phyloP scores from a whole-genome alignment of 106 monocot genomes.

The Alisma plantagoaquatica region DNA sequence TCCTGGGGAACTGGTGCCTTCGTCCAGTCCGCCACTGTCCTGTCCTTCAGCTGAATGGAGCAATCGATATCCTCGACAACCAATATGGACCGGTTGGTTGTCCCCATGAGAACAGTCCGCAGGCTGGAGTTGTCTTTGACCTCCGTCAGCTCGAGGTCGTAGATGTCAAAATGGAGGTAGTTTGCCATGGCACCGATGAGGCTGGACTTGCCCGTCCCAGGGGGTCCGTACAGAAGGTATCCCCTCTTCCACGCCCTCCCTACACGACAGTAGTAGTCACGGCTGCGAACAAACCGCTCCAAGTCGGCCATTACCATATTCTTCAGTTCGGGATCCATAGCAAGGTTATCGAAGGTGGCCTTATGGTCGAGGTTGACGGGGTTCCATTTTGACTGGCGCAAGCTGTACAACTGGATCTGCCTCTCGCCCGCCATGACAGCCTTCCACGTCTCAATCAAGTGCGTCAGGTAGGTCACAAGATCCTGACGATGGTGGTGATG shows the following conservation, averaged over 20 bases:
- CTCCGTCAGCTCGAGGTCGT: conserved; percentile 2
- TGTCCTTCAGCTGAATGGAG: background rate
- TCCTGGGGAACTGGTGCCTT: background rate
- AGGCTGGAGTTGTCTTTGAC: background rate
- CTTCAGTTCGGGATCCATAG: conserved; percentile 19
- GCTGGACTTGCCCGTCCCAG: conserved; percentile 5
- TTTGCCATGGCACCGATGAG: conserved; percentile 6
- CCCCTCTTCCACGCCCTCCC: background rate
- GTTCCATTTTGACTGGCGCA: background rate
- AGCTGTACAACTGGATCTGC: conserved; percentile 7
- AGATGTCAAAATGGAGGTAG: background rate
- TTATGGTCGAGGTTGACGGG: conserved; percentile 10
- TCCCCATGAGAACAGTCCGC: conserved; percentile 3
- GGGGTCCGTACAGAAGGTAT: background rate
- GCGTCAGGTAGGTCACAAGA: conserved; percentile 6
- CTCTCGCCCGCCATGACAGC: background rate
- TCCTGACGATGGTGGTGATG: conserved; percentile 12
- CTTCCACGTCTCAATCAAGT: conserved; percentile 5
- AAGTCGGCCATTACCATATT: conserved; percentile 1
- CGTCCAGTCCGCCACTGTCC: conserved; percentile 3
- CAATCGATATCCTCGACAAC: too few species aligned
- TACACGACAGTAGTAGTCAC: background rate
- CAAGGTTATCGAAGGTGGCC: conserved; percentile 21
- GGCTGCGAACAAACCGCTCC: background rate
- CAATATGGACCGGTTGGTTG: conserved; percentile 5